phyloP scores from a whole-genome alignment of 2,329 filamentous ascomycete genomes.

The Basipetospora chlamydospora region DNA sequence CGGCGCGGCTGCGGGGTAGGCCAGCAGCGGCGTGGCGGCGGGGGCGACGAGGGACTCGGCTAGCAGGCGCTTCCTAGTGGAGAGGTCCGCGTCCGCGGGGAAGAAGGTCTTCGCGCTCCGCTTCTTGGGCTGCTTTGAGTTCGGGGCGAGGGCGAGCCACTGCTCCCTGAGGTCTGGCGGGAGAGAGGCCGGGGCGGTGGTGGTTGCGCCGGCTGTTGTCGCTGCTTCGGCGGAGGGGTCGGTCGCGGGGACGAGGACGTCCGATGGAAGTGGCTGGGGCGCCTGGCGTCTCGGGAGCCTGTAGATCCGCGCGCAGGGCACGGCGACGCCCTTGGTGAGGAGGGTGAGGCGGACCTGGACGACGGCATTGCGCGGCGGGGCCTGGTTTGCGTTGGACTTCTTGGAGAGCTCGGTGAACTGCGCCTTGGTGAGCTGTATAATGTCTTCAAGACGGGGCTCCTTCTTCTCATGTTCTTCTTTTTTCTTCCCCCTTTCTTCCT shows the following conservation, averaged over 20 bases:
- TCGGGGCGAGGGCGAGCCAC: conserved; percentile 52
- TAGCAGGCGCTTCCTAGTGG: conserved; percentile 26
- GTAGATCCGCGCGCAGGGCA: conserved; percentile 68
- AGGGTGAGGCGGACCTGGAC: conserved; percentile 54
- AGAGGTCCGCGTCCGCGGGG: conserved; percentile 15
- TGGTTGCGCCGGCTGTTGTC: neutral
- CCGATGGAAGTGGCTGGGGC: conserved; percentile 8
- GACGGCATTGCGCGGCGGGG: conserved; percentile 23
- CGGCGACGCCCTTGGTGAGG: conserved; percentile 54
- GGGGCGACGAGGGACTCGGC: conserved; percentile 34
- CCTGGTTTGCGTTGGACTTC: neutral
- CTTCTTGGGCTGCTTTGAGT: neutral
- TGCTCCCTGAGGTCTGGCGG: conserved; percentile 42
- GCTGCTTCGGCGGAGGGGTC: conserved; percentile 15
- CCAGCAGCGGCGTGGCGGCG: conserved; percentile 17
- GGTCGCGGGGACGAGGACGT: conserved; percentile 32
- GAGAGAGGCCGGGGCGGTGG: conserved; percentile 13
- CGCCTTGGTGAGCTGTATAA: neutral
- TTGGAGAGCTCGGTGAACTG: conserved; percentile 7
- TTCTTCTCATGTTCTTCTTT: neutral
- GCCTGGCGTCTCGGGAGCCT: conserved; percentile 42
- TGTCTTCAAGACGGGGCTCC: neutral
- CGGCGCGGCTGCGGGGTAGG: conserved; percentile 18
- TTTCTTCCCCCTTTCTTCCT: no score
- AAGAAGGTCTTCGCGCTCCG: neutral